These are phyloP conservation scores for Thermoascus crustaceus DNA, from an alignment of 2,329 filamentous ascomycete genomes.

Conservation along the genomic window DNA sequence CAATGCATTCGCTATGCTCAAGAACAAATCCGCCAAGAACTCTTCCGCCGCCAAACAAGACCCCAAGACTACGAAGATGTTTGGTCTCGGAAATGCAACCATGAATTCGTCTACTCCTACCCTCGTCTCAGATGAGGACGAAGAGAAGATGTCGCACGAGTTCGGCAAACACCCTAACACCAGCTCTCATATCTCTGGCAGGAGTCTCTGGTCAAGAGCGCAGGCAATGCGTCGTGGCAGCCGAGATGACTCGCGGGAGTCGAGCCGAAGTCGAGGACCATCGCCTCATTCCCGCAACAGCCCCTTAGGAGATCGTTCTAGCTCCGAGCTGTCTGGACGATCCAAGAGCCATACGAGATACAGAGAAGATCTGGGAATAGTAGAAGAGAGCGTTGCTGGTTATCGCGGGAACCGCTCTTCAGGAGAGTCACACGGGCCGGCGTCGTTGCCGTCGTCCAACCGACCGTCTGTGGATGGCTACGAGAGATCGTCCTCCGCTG, in stretches of 20 bases:
- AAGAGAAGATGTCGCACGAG: slow-evolving; percentile 26
- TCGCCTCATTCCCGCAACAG: slow-evolving; percentile 33
- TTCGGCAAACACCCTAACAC: slow-evolving; percentile 30
- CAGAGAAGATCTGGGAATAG: slow-evolving; percentile 47
- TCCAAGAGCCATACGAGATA: slow-evolving; percentile 47
- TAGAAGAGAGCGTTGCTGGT: slow-evolving; percentile 37
- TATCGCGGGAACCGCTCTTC: slow-evolving; percentile 18
- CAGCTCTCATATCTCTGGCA: slow-evolving; percentile 28
- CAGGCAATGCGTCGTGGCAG: slow-evolving; percentile 19
- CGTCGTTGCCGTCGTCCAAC: slow-evolving; percentile 25
- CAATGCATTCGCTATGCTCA: slow-evolving; percentile 39
- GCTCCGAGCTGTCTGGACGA: slow-evolving; percentile 45
- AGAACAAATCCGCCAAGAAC: slow-evolving; percentile 32
- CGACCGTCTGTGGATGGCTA: slow-evolving; percentile 31
- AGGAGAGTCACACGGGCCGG: slow-evolving; percentile 18
- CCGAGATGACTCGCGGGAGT: slow-evolving; percentile 28
- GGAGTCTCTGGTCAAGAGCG: slow-evolving; percentile 20
- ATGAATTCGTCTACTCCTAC: slow-evolving; percentile 29
- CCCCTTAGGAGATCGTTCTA: slow-evolving; percentile 45
- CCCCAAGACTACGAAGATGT: slow-evolving; percentile 33
- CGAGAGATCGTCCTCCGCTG: slow-evolving; percentile 32
- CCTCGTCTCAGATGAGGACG: slow-evolving; percentile 28
- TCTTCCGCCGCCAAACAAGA: slow-evolving; percentile 22
- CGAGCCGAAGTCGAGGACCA: slow-evolving; percentile 25
- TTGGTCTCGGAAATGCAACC: slow-evolving; percentile 27